Percentiles rank a stretch among this genome's conserved stretches.
Conservation (phyloP, 768 basidiomycete species). For the Hygrophoropsis aurantiaca region DNA sequence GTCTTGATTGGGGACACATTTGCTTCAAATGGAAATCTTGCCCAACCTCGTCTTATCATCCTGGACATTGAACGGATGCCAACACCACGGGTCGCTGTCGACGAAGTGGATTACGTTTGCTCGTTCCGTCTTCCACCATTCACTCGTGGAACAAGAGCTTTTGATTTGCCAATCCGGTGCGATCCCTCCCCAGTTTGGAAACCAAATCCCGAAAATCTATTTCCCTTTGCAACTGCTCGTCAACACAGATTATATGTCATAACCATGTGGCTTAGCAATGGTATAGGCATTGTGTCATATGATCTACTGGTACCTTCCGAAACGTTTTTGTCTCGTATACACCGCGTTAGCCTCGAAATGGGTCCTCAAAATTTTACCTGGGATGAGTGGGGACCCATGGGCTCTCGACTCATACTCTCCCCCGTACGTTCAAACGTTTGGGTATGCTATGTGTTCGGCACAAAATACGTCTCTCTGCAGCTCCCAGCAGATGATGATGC, state of each 20-base stretch:
- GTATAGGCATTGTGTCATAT: constrained; percentile 27
- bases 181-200: constrained; percentile 53
- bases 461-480: constrained; percentile 37
- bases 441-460: constrained; percentile 60
- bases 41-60: constrained; percentile 33
- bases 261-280: constrained; percentile 38
- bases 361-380: constrained; percentile 35
- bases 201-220: constrained; percentile 29
- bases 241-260: constrained; percentile 47
- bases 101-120: constrained; percentile 32
- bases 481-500: constrained; percentile 8
- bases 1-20: constrained; percentile 35
- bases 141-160: constrained; percentile 19
- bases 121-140: constrained; percentile 44
- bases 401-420: constrained; percentile 42
- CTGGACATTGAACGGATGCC: constrained; percentile 39
- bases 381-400: constrained; percentile 52
- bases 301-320: constrained; percentile 44
- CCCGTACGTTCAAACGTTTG: constrained; percentile 43
- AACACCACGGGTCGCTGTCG: constrained; percentile 25
- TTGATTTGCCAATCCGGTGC: constrained; percentile 46
- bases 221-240: constrained; percentile 48
- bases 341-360: constrained; percentile 14
- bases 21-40: constrained; percentile 18
- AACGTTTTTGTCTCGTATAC: constrained; percentile 31